phyloP scores from a whole-genome alignment of 2,329 filamentous ascomycete species.

The Hypoxylon sp. region DNA sequence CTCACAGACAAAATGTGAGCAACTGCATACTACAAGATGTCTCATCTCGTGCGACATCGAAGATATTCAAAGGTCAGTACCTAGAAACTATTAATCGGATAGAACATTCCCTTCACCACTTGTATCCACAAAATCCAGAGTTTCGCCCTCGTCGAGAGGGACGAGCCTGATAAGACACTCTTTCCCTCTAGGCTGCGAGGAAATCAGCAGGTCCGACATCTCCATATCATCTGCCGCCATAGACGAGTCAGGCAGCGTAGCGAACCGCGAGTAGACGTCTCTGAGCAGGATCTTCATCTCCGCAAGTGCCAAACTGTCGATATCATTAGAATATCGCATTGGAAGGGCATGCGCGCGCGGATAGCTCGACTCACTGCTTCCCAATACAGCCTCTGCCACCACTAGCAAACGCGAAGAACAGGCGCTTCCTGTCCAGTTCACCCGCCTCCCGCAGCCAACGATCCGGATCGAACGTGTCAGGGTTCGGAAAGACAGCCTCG shows the following conservation, averaged over 20 bases:
- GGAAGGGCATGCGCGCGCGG: slow-evolving; percentile 4
- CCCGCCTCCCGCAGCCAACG: slow-evolving; percentile 83
- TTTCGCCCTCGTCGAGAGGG: slow-evolving; percentile 40
- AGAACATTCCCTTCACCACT: not conserved
- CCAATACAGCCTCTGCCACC: slow-evolving; percentile 75
- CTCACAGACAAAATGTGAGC: not conserved
- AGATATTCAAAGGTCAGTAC: not conserved
- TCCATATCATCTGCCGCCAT: slow-evolving; percentile 70
- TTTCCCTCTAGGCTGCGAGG: slow-evolving; percentile 70
- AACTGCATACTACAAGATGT: not conserved
- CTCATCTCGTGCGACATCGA: not conserved
- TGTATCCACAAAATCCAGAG: not conserved
- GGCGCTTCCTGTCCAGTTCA: slow-evolving; percentile 74
- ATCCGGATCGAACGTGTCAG: slow-evolving; percentile 82
- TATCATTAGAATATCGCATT: slow-evolving; percentile 18
- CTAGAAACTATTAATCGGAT: not conserved
- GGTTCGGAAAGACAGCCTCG: slow-evolving; percentile 77
- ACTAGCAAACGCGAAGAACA: slow-evolving; percentile 74
- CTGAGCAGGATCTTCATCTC: slow-evolving; percentile 76
- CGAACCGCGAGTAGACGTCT: slow-evolving; percentile 71
- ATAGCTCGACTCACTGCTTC: slow-evolving; percentile 69
- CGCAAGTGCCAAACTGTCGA: slow-evolving; percentile 66
- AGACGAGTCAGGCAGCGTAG: slow-evolving; percentile 64
- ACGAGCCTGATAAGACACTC: slow-evolving; percentile 67
- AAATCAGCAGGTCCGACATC: slow-evolving; percentile 76